Evolutionary conservation across 257 asterid genomes (phyloP), one percentile per base, ranked within the genome.

Genomic region (Primulina tabacum): DNA sequence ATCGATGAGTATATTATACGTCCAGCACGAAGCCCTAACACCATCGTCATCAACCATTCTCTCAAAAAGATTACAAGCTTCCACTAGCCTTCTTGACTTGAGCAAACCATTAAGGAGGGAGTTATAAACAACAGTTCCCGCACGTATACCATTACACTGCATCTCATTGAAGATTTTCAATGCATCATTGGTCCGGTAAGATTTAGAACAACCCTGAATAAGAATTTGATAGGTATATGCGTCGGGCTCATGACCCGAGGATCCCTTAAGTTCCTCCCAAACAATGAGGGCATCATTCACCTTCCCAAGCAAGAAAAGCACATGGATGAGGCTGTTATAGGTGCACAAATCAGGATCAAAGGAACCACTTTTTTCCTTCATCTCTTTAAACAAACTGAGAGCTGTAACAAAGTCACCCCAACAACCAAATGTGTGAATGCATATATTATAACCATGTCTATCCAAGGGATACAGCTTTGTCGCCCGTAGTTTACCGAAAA

Each of bases 241-340:
- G 79, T 90, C 96, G 7, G 97, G 96, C 78, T 87, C 96, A 47
- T 86, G 89, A 67, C 87, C 96, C 1, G 96, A 90, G 50, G 98
- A 92, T 29, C 66, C 81, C 84, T 93, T 93, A 47, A 93, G 79
- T 75, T 89, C 99, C 78, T 85, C 96, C 97, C 96, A 90, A 47
- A 93, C 95, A 60, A 72, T 21, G 37, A 90, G 84, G 35, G 95
- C 96, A 75, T 93, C 97, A 75, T 83, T 83, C 64, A 93, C 86
- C 82, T 83, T 90, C 71, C 99, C 97, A 50, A 83, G 91, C 79
- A 76, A 69, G 88, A 89, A 91, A 74, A 94, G 91, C 75, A 89
- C 95, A 2, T 85, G 92, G 64, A 93, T 78, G 32, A 93, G 85
- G 83, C 96, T 93, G 76, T 93, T 94, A 76, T 94, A 94, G 7